Evolutionary conservation across 495 filamentous ascomycete species (phyloP), one percentile per base, ranked within the genome.

Genomic region (Neurospora africana): DNA sequence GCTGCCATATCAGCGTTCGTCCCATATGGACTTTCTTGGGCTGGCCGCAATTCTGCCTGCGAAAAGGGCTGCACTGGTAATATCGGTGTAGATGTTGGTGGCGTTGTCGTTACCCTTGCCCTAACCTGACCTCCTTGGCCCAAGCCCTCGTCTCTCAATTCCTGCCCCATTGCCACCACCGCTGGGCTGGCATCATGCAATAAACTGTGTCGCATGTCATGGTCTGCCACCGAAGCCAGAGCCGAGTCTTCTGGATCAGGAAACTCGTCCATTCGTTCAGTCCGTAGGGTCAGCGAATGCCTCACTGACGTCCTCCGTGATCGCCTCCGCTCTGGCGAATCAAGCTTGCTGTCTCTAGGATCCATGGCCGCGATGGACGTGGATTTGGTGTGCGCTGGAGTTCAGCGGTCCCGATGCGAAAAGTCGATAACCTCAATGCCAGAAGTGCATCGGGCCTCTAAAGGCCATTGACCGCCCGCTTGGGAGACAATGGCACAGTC

Each of bases 251-350:
- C 27, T 33, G 53, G 13, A 33, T 33, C 15, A 3, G 13, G 30
- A 65, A 65, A 17, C 15, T 65, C 53, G 53, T 65, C 53, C 27
- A 65, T 33, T 35, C 53, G 13, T 65, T 65, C 53, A 65, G 53
- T 3, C 27, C 27, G 53, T 65, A 65, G 53, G 35, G 53, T 79
- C 33, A 77, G 70, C 30, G 83, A 83, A 6, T 75, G 73, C 74
- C 81, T 81, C 17, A 70, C 74, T 53, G 82, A 82, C 33, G 78
- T 71, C 71, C 79, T 77, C 73, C 83, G 75, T 65, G 53, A 33
- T 35, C 53, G 53, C 53, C 53, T 65, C 27, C 53, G 27, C 53
- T 65, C 53, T 8, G 53, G 53, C 27, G 27, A 19, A 65, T 79
- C 79, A 70, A 79, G 72, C 27, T 80, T 79, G 44, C 76, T 75